These are phyloP conservation scores for Phialocephala subalpina DNA, from an alignment of 2,329 filamentous ascomycete species.

Conservation along the genomic window DNA sequence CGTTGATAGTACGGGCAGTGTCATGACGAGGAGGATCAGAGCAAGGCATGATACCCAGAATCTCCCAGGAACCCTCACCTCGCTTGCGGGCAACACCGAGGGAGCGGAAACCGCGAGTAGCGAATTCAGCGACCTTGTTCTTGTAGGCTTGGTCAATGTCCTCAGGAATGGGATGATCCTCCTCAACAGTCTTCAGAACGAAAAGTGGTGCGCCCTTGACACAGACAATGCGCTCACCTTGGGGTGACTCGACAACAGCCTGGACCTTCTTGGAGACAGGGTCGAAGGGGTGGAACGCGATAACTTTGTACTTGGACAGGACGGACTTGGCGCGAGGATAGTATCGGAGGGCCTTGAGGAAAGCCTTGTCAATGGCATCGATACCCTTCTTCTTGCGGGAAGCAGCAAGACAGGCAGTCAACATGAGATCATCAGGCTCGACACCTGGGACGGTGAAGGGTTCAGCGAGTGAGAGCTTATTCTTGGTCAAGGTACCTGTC, in stretches of 20 bases:
- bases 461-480: slow-evolving; percentile 88
- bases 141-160: slow-evolving; percentile 85
- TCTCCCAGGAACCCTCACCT: slow-evolving; percentile 83
- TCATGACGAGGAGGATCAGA: slow-evolving; percentile 91
- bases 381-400: slow-evolving; percentile 97
- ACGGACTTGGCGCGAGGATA: slow-evolving; percentile 85
- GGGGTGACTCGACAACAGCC: slow-evolving; percentile 82
- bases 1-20: slow-evolving; percentile 88
- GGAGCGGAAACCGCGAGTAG: slow-evolving; percentile 91
- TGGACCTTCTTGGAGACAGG: slow-evolving; percentile 94
- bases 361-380: slow-evolving; percentile 93
- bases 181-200: slow-evolving; percentile 86
- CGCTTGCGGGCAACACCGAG: slow-evolving; percentile 93
- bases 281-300: slow-evolving; percentile 89
- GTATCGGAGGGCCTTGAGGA: slow-evolving; percentile 83
- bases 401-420: slow-evolving; percentile 88
- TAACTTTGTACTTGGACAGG: slow-evolving; percentile 83
- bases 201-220: slow-evolving; percentile 92
- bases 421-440: slow-evolving; percentile 87
- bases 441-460: slow-evolving; percentile 85
- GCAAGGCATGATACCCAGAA: slow-evolving; percentile 95
- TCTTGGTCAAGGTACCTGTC: slow-evolving; percentile 92
- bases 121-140: slow-evolving; percentile 92
- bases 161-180: slow-evolving; percentile 81
- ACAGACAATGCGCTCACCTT: slow-evolving; percentile 85